Percentiles rank a stretch among this genome's conserved stretches.
phyloP scores from a whole-genome alignment of 108 stramenopile genomes.

The Cyclostephanos invisitatus region DNA sequence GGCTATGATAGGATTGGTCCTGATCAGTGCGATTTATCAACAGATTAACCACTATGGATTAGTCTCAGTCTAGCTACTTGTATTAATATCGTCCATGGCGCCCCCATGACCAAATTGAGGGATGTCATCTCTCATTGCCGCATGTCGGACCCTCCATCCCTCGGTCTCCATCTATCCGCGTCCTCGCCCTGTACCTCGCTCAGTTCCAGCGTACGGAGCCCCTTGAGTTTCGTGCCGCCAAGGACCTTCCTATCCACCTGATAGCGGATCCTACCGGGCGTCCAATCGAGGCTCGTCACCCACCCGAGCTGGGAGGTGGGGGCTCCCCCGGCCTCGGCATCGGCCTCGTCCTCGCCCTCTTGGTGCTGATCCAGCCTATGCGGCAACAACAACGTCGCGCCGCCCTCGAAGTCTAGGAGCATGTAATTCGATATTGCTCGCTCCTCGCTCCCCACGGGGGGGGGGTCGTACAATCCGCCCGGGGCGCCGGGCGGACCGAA shows the following conservation, averaged over 20 bases:
- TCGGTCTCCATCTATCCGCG: conserved; percentile 80
- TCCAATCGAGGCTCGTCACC: conserved; percentile 88
- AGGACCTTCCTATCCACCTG: conserved; percentile 85
- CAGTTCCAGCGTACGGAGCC: conserved; percentile 79
- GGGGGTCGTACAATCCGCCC: conserved; percentile 88
- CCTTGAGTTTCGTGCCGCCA: conserved; percentile 63
- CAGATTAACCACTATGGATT: too few species aligned
- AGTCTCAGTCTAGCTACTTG: neutral
- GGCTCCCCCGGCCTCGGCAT: neutral
- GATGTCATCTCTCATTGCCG: conserved; percentile 42
- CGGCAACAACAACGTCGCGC: conserved; percentile 78
- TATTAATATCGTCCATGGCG: neutral
- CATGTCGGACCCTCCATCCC: conserved; percentile 78
- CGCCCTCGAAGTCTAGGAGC: conserved; percentile 81
- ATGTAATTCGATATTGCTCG: conserved; percentile 68
- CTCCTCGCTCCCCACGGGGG: conserved; percentile 74
- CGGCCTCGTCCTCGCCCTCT: conserved; percentile 20
- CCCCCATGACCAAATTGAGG: neutral
- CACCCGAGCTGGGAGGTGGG: conserved; percentile 50
- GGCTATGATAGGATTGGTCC: too few species aligned
- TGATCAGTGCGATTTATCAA: too few species aligned
- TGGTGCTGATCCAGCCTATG: conserved; percentile 72
- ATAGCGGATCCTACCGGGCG: conserved; percentile 76
- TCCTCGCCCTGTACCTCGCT: conserved; percentile 79
- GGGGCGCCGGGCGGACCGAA: conserved; percentile 81